Evolutionary conservation across 2,329 filamentous ascomycete species (phyloP).

Genomic region (Penicillium sp.): DNA sequence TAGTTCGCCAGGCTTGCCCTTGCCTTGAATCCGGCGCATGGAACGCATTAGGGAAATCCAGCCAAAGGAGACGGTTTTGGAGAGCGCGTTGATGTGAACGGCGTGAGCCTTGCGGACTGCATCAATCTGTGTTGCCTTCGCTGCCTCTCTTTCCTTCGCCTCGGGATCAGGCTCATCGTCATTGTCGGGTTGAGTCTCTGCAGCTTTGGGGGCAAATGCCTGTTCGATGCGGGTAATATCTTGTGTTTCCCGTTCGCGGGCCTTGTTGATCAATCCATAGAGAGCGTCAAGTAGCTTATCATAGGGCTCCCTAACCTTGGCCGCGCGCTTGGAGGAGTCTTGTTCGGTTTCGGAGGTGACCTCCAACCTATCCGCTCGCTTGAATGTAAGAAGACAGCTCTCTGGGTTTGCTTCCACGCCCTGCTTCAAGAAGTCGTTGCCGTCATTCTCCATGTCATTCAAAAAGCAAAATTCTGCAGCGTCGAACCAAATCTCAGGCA

Average conservation of each 20-base stretch:
- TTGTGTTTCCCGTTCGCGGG: slow-evolving; percentile 66
- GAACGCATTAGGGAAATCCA: slow-evolving; percentile 95
- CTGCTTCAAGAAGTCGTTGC: slow-evolving; percentile 75
- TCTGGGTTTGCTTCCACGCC: slow-evolving; percentile 91
- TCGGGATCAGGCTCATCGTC: slow-evolving; percentile 60
- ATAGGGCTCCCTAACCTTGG: slow-evolving; percentile 79
- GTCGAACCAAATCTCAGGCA: slow-evolving; percentile 94
- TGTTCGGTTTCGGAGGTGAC: slow-evolving; percentile 75
- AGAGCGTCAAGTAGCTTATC: slow-evolving; percentile 80
- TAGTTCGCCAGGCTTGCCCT: slow-evolving; percentile 68
- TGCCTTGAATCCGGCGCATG: slow-evolving; percentile 90
- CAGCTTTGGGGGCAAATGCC: slow-evolving; percentile 48
- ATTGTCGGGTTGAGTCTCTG: slow-evolving; percentile 41
- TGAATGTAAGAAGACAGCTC: slow-evolving; percentile 86
- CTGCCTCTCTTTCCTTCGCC: slow-evolving; percentile 53
- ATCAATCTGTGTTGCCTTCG: slow-evolving; percentile 58
- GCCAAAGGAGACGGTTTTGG: slow-evolving; percentile 82
- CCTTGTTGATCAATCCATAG: slow-evolving; percentile 80
- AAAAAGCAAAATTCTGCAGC: slow-evolving; percentile 90
- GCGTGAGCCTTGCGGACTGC: slow-evolving; percentile 66
- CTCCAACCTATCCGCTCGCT: slow-evolving; percentile 85
- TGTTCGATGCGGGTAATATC: slow-evolving; percentile 58
- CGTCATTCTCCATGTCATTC: slow-evolving; percentile 71
- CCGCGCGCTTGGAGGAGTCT: slow-evolving; percentile 63
- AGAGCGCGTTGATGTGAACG: slow-evolving; percentile 73